Evolutionary conservation across 306 rosid genomes (phyloP), one percentile per base, ranked within the genome.

Genomic region (Trifolium dubium): DNA sequence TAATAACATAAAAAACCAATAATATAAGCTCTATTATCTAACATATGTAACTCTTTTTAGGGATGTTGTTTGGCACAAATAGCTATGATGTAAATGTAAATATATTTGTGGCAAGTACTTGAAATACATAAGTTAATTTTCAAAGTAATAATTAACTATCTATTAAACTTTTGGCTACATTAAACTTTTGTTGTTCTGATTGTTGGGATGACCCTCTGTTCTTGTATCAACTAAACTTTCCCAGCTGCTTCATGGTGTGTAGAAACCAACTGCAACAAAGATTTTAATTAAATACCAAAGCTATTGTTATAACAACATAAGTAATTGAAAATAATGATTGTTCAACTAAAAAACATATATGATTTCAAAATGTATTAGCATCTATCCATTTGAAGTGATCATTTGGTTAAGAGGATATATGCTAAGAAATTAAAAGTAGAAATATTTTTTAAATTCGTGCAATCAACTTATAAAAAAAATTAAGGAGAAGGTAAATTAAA

Each of bases 211-310:
- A 17, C 7, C 41, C 32, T 69, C 53, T 18, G 56, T 59, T 50
- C 56, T n/a, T 3, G n/a, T 32, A 4, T 37, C 59, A 23, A 44
- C 43, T 61, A 29, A 53, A 29, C 50, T 60, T 72, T 60, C 60
- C 74, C 70, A 6, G 49, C 10, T 53, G 10, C 56, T 34, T 65
- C 51, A 10, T 70, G 39, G 0, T 43, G 0, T 43, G 64, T 18
- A 17, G 51, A 65, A 71, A 37, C 64, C 75, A 64, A 50, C 72
- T n/a, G 31, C 75, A 56, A 58, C 37, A 80, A 59, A 31, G 18
- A 13, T 37, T 37, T 37, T 64, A 8, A 51, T 54, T 54, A 28
- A 39, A 29, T 3, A 4, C 6, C 10, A 64, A 51, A 51, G 1
- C 10, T 17, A 9, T 54, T 54, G 13, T 18, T 18, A 54, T 23